Base-by-base conservation (phyloP, 1,284 basidiomycete species). In the Gomphus bonarii region DNA sequence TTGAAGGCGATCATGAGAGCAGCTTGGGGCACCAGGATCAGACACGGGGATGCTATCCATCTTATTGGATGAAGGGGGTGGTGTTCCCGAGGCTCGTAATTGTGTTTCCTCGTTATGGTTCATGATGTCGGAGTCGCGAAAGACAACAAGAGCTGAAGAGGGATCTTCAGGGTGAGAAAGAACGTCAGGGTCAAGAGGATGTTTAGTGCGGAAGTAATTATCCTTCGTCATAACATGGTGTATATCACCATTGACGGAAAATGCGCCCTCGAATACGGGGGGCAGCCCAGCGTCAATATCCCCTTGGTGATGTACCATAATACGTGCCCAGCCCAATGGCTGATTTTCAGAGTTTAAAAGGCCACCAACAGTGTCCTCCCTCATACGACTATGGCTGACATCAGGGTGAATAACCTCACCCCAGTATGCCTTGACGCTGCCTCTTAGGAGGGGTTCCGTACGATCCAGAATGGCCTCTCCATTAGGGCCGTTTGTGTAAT, bases 261-360 rank as follows among this genome's bases (percentile, higher is more conserved):
- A 92, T 8, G 84, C 81, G 56, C 91, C 91, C 66, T 92, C 88
- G 66, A 84, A 90, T 2, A 78, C 67, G 2, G 85, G 84, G 3
- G 79, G 65, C 31, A 74, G 61, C 58, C 75, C 75, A 54, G 63
- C 64, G 12, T 67, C 68, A 30, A 71, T 67, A 63, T 83, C 77
- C 35, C 84, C 85, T 62, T 83, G 78, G 63, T 82, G 68, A 66
- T 86, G 81, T 2, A 90, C 76, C 66, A 84, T 80, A 62, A 89
- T 81, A 20, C 82, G 78, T 14, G 86, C 87, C 77, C 80, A 83
- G 18, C 88, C 88, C 8, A 85, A 72, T 25, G 56, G 74, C 65
- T 62, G 70, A 66, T 55, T 76, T 70, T 40, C 73, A 60, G 62
- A 79, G 70, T 60, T 77, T 72, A 25, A 77, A 77, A 54, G 76